Base-by-base conservation (phyloP, 805 yeast genomes). In the Candida parachauliodes region DNA sequence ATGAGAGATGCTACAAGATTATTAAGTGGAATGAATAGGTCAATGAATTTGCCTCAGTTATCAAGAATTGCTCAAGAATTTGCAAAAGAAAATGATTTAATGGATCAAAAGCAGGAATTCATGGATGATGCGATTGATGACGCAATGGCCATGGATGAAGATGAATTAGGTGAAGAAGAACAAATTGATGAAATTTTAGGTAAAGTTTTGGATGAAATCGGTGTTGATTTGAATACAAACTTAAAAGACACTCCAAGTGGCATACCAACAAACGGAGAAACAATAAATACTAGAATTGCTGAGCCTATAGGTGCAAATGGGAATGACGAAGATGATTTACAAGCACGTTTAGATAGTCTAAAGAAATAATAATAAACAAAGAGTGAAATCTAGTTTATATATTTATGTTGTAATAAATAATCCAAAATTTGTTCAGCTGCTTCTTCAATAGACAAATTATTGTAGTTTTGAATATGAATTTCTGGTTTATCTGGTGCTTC, bases 101-200 rank as follows among this genome's bases (percentile, higher is more conserved):
- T 93, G 98, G 97, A 91, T 60, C 98, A 93, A 65, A 82, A 95
- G 54, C 98, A 94, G 60, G 99, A 94, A 59, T 87, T 94, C 78
- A 93, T 93, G 84, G 98, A 93, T 57, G 98, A 93, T 57, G 94
- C 96, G 14, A 83, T 93, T 51, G 99, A 93, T 56, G 96, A 91
- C 58, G 85, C 93, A 14, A 88, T 93, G 93, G 95, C 83, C 37
- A 88, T 82, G 52, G 97, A 87, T 51, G 69, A 62, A 19, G 68
- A 62, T 40, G 79, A 86, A 41, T 84, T 81, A 47, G 88, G 76
- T 17, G 94, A 85, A 43, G 95, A 84, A 45, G 93, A 83, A 47
- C 95, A 89, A 58, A 83, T 84, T 3, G 96, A 89, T 54, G 96
- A 88, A 52, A 83, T 89, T 36, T 93, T 94, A 34, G 79, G 81